Conservation (phyloP, 305 asterid species). For the Fraxinus velutina region DNA sequence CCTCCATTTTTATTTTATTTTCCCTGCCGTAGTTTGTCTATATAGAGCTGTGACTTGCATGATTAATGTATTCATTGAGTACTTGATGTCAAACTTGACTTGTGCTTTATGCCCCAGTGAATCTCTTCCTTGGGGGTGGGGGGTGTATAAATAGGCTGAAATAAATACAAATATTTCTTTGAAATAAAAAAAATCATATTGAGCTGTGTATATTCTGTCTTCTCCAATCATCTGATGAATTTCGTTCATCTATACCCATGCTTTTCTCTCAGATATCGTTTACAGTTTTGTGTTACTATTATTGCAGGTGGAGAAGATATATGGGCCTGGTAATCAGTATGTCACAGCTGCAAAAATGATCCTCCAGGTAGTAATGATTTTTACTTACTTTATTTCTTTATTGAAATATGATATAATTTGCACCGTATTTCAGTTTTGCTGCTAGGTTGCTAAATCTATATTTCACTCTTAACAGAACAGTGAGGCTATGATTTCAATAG, state of each 20-base stretch:
- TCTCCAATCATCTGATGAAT: neutral
- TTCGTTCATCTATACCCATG: neutral
- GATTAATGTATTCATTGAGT: neutral
- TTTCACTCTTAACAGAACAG: constrained; percentile 64
- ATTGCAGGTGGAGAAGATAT: constrained; percentile 86
- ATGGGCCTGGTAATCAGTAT: constrained; percentile 98
- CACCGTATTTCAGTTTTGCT: neutral
- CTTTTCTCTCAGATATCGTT: constrained; percentile 8
- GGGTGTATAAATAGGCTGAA: neutral
- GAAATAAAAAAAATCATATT: neutral
- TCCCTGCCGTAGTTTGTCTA: neutral
- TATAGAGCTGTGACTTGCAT: neutral
- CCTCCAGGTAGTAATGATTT: constrained; percentile 58
- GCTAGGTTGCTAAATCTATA: constrained; percentile 35
- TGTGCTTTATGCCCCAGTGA: neutral
- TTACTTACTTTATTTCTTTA: constrained; percentile 1
- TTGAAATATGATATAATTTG: neutral
- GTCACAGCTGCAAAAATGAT: constrained; percentile 99
- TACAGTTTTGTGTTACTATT: constrained; percentile 19
- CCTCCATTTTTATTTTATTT: neutral
- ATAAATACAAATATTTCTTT: neutral
- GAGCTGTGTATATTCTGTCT: constrained; percentile 1
- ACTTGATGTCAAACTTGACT: neutral
- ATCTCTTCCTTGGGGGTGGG: neutral
- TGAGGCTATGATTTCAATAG: constrained; percentile 96